phyloP scores from a whole-genome alignment of 2,329 filamentous ascomycete genomes.

The Mycocentrospora acerina region DNA sequence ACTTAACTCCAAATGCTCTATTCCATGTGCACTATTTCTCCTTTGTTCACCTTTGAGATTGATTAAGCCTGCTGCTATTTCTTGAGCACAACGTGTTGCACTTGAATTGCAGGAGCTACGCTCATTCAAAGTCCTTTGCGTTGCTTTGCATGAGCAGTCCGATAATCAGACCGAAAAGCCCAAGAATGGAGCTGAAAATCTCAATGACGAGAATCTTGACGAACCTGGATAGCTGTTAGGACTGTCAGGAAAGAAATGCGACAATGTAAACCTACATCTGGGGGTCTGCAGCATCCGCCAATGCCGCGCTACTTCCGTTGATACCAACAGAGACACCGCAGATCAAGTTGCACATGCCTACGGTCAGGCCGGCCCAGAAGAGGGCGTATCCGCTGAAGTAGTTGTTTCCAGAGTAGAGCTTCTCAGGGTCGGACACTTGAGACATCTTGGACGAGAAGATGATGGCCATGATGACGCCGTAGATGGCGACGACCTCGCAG shows the following conservation, averaged over 20 bases:
- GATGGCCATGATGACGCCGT: constrained; percentile 99
- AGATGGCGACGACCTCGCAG: constrained; percentile 99
- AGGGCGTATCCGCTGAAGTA: constrained; percentile 95
- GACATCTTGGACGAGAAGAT: constrained; percentile 91
- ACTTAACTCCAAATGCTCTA: constrained; percentile 5
- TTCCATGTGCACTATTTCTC: constrained; percentile 3
- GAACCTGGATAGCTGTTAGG: constrained; percentile 61
- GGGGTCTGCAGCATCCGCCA: constrained; percentile 92
- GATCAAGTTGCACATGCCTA: constrained; percentile 92
- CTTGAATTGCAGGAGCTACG: neutral
- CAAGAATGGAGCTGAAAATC: constrained; percentile 97
- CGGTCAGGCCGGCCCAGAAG: constrained; percentile 94
- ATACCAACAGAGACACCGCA: constrained; percentile 97
- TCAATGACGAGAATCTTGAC: constrained; percentile 99
- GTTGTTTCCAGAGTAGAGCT: constrained; percentile 71
- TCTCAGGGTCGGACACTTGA: constrained; percentile 64
- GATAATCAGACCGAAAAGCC: constrained; percentile 93
- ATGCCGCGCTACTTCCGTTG: constrained; percentile 93
- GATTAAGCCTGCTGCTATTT: neutral
- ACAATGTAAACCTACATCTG: constrained; percentile 67
- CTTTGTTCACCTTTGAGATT: constrained; percentile 2
- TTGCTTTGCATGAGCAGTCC: constrained; percentile 86
- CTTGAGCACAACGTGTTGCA: too few relatives aligned
- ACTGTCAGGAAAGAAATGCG: neutral
- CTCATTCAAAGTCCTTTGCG: constrained; percentile 67